Evolutionary conservation across 371 early-diverging fungal genomes (phyloP).

Genomic region (Lichtheimia ornata): DNA sequence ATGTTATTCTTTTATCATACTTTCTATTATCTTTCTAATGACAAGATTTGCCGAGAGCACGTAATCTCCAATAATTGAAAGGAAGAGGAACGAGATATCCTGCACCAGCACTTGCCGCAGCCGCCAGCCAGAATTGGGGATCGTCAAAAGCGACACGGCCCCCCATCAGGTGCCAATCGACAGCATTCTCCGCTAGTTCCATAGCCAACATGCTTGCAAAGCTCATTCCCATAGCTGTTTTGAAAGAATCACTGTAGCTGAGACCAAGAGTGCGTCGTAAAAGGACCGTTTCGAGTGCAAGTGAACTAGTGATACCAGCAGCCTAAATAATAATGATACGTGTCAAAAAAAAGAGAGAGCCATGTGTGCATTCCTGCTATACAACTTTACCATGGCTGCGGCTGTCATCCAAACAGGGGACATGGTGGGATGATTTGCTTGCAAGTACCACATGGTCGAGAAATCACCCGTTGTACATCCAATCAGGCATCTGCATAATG

Average conservation of each 20-base stretch:
- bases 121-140: conserved; percentile 54
- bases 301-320: conserved; percentile 52
- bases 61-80: conserved; percentile 58
- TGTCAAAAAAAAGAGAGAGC: too few relatives aligned
- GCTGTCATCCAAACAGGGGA: conserved; percentile 40
- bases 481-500: conserved; percentile 41
- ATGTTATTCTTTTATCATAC: neutral
- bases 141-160: conserved; percentile 46
- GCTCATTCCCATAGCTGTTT: conserved; percentile 60
- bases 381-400: conserved; percentile 45
- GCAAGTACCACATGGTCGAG: conserved; percentile 54
- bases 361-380: too few relatives aligned
- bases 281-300: conserved; percentile 51
- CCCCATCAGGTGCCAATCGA: conserved; percentile 57
- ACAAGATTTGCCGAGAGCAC: conserved; percentile 50
- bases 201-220: conserved; percentile 60
- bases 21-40: conserved; percentile 20
- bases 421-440: conserved; percentile 40
- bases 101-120: conserved; percentile 39
- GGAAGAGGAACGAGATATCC: conserved; percentile 57
- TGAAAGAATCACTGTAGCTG: conserved; percentile 40
- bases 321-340: conserved; percentile 15
- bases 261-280: conserved; percentile 45
- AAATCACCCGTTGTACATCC: conserved; percentile 59
- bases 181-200: conserved; percentile 56